Evolutionary conservation across 1,284 basidiomycete genomes (phyloP).

Genomic region (Coriolopsis trogii): DNA sequence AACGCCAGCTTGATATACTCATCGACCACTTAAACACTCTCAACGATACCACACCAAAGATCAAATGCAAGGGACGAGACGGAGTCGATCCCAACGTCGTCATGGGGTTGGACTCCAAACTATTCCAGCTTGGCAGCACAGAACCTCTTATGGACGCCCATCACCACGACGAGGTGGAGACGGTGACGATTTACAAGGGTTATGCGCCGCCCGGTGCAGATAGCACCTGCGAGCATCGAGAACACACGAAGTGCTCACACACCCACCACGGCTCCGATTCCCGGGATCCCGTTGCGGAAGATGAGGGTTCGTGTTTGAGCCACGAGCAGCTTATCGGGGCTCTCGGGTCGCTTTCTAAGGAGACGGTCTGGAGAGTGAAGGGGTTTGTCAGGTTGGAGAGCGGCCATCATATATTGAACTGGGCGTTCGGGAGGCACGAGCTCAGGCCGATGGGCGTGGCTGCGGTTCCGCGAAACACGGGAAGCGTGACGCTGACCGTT

Average conservation of each 20-base stretch:
- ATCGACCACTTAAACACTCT: slow-evolving; percentile 87
- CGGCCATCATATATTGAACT: slow-evolving; percentile 74
- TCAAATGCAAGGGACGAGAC: slow-evolving; percentile 64
- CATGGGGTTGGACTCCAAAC: slow-evolving; percentile 82
- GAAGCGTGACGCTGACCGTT: slow-evolving; percentile 64
- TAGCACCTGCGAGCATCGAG: slow-evolving; percentile 37
- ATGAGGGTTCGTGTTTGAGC: slow-evolving; percentile 6
- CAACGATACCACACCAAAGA: slow-evolving; percentile 86
- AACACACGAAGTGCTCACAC: slow-evolving; percentile 4
- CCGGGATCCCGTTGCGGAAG: neutral
- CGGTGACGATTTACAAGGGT: slow-evolving; percentile 61
- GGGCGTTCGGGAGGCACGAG: slow-evolving; percentile 88
- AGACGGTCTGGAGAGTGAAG: slow-evolving; percentile 78
- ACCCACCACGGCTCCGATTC: neutral
- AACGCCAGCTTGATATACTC: slow-evolving; percentile 77
- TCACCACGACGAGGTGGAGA: slow-evolving; percentile 86
- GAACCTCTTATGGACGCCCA: slow-evolving; percentile 32
- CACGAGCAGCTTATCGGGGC: slow-evolving; percentile 45
- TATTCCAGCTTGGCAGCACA: slow-evolving; percentile 53
- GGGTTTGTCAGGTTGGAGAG: slow-evolving; percentile 70
- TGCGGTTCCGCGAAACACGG: slow-evolving; percentile 37
- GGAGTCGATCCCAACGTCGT: slow-evolving; percentile 77
- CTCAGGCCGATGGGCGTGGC: slow-evolving; percentile 47
- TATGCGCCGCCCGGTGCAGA: slow-evolving; percentile 28
- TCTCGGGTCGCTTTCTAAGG: slow-evolving; percentile 62